Conservation (phyloP, 805 yeast species). For the Jamesozyma spencerorum region DNA sequence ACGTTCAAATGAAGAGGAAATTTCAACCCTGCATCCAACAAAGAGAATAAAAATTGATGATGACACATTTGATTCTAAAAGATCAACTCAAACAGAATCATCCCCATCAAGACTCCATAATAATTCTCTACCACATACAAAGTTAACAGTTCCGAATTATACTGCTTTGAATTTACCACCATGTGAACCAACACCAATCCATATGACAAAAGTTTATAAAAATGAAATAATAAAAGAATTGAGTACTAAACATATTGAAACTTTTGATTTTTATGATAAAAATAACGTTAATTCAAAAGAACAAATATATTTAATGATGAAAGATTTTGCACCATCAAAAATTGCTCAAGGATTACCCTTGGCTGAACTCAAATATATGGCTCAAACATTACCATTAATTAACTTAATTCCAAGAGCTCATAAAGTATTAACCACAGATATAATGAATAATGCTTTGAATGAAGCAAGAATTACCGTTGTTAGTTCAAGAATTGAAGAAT, state of each 20-base stretch:
- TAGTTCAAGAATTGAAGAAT: conserved; percentile 83
- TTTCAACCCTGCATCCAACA: conserved; percentile 1
- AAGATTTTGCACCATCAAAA: conserved; percentile 44
- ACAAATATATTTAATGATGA: conserved; percentile 38
- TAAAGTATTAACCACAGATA: conserved; percentile 75
- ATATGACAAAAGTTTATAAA: background rate
- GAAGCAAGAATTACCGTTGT: conserved; percentile 90
- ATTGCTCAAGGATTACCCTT: conserved; percentile 54
- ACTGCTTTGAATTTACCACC: conserved; percentile 3
- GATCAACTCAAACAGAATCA: no score
- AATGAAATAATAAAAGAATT: conserved; percentile 10
- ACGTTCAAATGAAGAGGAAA: background rate
- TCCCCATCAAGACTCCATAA: background rate
- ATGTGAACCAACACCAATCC: conserved; percentile 10
- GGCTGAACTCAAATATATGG: conserved; percentile 76
- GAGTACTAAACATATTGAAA: conserved; percentile 4
- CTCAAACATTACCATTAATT: conserved; percentile 79
- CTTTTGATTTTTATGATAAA: conserved; percentile 23
- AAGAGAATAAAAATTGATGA: background rate
- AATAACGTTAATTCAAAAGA: conserved; percentile 37
- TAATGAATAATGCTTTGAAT: conserved; percentile 72
- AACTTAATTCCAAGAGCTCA: conserved; percentile 78
- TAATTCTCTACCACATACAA: background rate
- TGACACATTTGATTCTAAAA: no score
- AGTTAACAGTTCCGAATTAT: background rate